phyloP scores from a whole-genome alignment of 2,329 filamentous ascomycete species.

The Colletotrichum sp. region DNA sequence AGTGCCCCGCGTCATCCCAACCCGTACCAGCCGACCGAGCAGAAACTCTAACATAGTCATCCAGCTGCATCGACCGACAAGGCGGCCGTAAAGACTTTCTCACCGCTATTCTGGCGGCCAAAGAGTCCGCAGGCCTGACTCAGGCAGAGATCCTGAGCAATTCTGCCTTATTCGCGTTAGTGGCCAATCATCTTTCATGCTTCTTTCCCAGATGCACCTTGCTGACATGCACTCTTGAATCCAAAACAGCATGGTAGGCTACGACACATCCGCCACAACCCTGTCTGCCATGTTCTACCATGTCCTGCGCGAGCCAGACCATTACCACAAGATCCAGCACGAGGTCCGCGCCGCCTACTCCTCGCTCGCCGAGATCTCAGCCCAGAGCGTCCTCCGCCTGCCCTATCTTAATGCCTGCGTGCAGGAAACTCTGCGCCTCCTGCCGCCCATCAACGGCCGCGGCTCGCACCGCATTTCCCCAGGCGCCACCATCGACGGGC shows the following conservation, averaged over 20 bases:
- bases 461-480: not conserved
- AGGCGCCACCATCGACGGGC: not conserved
- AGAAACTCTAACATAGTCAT: not conserved
- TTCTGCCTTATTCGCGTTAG: not conserved
- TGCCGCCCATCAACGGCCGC: conserved; percentile 46
- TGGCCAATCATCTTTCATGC: not conserved
- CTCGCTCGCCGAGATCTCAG: not conserved
- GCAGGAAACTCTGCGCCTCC: conserved; percentile 60
- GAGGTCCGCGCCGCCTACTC: not conserved
- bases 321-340: not conserved
- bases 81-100: conserved; percentile 4
- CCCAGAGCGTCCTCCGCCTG: not conserved
- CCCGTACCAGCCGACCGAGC: not conserved
- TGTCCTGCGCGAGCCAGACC: not conserved
- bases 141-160: conserved; percentile 3
- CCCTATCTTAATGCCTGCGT: conserved; percentile 46
- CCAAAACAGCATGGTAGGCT: not conserved
- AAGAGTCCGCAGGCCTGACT: not conserved
- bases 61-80: not conserved
- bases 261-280: not conserved
- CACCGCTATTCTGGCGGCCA: not conserved
- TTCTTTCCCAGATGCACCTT: not conserved
- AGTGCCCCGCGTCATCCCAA: not conserved
- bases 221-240: not conserved
- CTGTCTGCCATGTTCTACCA: conserved; percentile 10